Base-by-base conservation (phyloP, 495 filamentous ascomycete species). In the Staphylotrichum longicolle region DNA sequence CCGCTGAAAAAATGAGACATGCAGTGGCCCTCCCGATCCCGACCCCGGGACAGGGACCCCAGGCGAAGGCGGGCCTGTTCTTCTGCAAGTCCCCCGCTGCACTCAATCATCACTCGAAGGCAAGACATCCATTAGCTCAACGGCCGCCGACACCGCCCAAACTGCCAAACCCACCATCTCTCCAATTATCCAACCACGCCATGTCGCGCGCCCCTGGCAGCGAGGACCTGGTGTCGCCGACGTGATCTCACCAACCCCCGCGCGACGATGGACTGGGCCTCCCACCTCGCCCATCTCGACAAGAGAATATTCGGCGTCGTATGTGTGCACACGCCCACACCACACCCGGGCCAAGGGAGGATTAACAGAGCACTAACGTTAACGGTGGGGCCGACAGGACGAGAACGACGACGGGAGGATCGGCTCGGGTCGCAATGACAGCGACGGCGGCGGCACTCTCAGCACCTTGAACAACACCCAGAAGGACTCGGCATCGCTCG, bases 391-490 rank as follows among this genome's bases (percentile, higher is more conserved):
- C 32, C 46, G 39, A 48, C 63, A 71, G 70, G 68, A 65, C 45
- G 34, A 69, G 53, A 63, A 57, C 55, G 62, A 64, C 32, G 72
- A 73, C 60, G 14, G 40, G 9, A 57, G 72, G 49, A 60, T 74
- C 52, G 72, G 70, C 2, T 69, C 70, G 14, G 63, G 50, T 46
- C 72, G 70, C 61, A 60, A 74, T 40, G 61, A 69, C 62, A 60
- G 60, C 57, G 51, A 45, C 12, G 48, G 57, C 30, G 63, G 63
- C 47, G 69, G 70, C 57, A 72, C 72, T 30, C 32, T 72, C 39
- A 64, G 60, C 61, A 60, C 62, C 20, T 35, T 54, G 42, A 54
- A 51, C 27, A 56, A 58, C 32, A 61, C 37, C 35, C 57, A 57
- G 20, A 57, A 42, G 34, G 49, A 68, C 15, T 66, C 70, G 7